Conservation (phyloP, 768 basidiomycete species). For the Boletus reticuloceps region DNA sequence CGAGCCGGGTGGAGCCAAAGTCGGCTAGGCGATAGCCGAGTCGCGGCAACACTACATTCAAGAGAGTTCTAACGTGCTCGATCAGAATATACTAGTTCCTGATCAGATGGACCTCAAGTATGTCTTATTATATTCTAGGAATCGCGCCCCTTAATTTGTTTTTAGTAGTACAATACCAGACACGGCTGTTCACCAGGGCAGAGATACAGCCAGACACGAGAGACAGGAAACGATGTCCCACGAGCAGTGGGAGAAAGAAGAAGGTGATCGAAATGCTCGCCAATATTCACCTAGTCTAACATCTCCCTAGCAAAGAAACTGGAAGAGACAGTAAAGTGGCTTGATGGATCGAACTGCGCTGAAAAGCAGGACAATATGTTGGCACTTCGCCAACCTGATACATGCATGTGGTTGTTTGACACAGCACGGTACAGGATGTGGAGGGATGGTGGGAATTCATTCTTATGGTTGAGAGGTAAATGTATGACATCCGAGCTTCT, state of each 20-base stretch:
- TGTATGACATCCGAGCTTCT: not conserved
- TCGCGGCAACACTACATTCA: too few species aligned
- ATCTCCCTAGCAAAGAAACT: not conserved
- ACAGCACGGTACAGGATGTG: not conserved
- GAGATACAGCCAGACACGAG: too few species aligned
- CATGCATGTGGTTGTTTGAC: conserved; percentile 1
- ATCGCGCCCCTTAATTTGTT: not conserved
- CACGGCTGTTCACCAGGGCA: not conserved
- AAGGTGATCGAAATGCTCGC: not conserved
- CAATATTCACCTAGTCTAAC: too few species aligned
- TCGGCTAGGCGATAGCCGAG: too few species aligned
- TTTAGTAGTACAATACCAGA: not conserved
- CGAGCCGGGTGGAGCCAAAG: too few species aligned
- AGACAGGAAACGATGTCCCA: not conserved
- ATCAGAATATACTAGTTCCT: too few species aligned
- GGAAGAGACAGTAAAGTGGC: not conserved
- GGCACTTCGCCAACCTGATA: not conserved
- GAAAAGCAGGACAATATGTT: not conserved
- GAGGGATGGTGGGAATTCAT: not conserved
- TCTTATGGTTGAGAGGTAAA: not conserved
- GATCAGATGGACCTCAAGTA: not conserved
- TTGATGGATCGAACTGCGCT: not conserved
- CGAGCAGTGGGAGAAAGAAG: not conserved
- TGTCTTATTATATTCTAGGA: not conserved
- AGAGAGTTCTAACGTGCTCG: too few species aligned